Evolutionary conservation across 2,329 filamentous ascomycete genomes (phyloP).

Genomic region (Hypoxylon sp.): DNA sequence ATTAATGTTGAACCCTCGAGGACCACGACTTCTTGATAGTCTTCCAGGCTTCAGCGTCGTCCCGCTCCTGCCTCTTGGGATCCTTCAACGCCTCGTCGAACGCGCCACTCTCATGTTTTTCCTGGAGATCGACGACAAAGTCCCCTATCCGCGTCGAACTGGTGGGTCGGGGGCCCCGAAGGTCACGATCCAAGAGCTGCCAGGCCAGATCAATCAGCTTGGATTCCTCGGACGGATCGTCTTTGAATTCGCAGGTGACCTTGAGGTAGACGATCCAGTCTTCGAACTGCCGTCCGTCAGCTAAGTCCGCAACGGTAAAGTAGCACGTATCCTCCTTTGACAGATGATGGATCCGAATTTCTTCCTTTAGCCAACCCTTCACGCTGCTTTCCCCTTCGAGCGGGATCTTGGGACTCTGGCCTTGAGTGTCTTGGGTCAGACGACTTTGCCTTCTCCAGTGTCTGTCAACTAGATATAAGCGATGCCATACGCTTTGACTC

Average conservation of each 20-base stretch:
- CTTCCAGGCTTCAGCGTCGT: conserved; percentile 38
- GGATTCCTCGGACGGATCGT: conserved; percentile 33
- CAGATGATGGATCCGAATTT: conserved; percentile 27
- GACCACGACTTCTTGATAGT: conserved; percentile 36
- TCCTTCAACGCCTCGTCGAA: conserved; percentile 31
- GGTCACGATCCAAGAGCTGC: conserved; percentile 42
- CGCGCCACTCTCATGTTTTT: conserved; percentile 18
- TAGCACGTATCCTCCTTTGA: conserved; percentile 37
- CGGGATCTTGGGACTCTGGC: conserved; percentile 16
- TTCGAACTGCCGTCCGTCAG: conserved; percentile 24
- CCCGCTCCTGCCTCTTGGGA: conserved; percentile 32
- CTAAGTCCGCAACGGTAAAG: conserved; percentile 39
- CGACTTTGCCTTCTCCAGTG: conserved; percentile 35
- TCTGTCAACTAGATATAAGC: conserved; percentile 41
- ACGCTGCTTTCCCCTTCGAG: conserved; percentile 37
- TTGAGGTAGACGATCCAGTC: conserved; percentile 40
- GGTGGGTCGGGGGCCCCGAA: conserved; percentile 34
- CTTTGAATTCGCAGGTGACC: conserved; percentile 26
- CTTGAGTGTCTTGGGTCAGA: conserved; percentile 18
- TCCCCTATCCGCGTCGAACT: conserved; percentile 26
- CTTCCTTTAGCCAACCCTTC: conserved; percentile 37
- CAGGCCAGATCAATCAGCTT: conserved; percentile 43
- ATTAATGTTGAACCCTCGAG: conserved; percentile 23
- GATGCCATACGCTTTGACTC: conserved; percentile 32
- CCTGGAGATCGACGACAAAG: conserved; percentile 38